Conservation (phyloP, 306 rosid genomes). For the Cotoneaster glaucophyllus region DNA sequence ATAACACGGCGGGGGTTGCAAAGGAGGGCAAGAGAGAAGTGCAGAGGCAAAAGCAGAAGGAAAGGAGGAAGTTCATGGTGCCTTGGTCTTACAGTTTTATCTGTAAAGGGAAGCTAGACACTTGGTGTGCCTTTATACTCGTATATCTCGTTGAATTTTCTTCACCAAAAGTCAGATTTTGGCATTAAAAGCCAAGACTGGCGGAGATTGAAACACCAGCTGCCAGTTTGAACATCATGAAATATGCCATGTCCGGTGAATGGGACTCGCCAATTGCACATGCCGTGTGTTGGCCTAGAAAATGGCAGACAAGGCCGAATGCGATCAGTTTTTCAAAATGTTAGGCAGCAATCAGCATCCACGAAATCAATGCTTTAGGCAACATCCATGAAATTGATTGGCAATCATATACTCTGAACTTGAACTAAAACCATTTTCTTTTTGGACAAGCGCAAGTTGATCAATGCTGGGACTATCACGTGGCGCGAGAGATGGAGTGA, state of each 20-base stretch:
- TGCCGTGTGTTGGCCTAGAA: not conserved
- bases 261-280: too few species aligned
- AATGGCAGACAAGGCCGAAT: not conserved
- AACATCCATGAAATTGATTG: too few species aligned
- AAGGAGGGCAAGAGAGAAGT: conserved; percentile 33
- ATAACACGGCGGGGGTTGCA: conserved; percentile 43
- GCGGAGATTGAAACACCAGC: not conserved
- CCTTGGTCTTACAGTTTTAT: not conserved
- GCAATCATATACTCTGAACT: too few species aligned
- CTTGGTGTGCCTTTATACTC: not conserved
- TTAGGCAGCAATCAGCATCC: too few species aligned
- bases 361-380: too few species aligned
- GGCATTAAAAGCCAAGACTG: not conserved
- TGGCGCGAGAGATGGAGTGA: too few species aligned
- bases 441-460: not conserved
- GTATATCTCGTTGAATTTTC: not conserved
- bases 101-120: not conserved
- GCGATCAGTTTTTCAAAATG: not conserved
- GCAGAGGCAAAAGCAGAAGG: conserved; percentile 26
- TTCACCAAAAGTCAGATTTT: not conserved
- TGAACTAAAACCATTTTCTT: not conserved
- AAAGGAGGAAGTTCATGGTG: conserved; percentile 25
- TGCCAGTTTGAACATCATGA: too few species aligned
- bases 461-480: not conserved
- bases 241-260: too few species aligned